Base-by-base conservation (phyloP, 306 rosid genomes). In the Quercus alba region DNA sequence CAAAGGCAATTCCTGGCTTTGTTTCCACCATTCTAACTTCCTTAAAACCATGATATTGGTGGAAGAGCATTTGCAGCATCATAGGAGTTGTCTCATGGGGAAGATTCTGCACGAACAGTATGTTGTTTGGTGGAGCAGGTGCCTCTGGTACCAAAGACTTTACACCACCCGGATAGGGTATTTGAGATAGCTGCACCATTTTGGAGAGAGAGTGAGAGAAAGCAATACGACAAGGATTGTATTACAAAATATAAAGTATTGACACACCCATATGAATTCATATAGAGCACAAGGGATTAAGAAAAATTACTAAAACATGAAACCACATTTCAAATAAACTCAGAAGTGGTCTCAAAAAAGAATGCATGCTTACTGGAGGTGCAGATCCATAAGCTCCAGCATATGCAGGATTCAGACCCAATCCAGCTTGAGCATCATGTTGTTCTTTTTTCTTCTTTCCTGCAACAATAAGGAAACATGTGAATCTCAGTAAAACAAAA, bases 41-140 rank as follows among this genome's bases (percentile, higher is more conserved):
- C 92, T 91, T 95, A 73, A 95, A 95, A 56, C 99, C 98, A 33
- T 92, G 81, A 59, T 90, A 93, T 70, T 96, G 99, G 73, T 87
- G 94, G 87, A 93, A 94, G 56, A 96, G 98, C 98, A 96, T 96
- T 80, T 96, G 99, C 76, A 96, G 90, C 99, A 96, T 93, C 97
- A 90, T 88, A 23, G 99, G 93, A 58, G 97, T 91, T 11, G 99
- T 87, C 41, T 93, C 99, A 0, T 87, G 90, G 23, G 99, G 98
- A 77, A 93, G 98, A 86, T 91, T 93, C 86, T 96, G 98, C 44
- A 93, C 88, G 55, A 96, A 96, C 77, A 96, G 91, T 78, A 96
- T 96, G 86, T 86, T 96, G 82, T 96, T 96, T 59, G 97, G 98
- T 1, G 99, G 99, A n/a, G 99, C 98, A 61, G 98, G 99, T 62